phyloP scores from a whole-genome alignment of 140 eudicot genomes.

The Bidens hawaiensis region DNA sequence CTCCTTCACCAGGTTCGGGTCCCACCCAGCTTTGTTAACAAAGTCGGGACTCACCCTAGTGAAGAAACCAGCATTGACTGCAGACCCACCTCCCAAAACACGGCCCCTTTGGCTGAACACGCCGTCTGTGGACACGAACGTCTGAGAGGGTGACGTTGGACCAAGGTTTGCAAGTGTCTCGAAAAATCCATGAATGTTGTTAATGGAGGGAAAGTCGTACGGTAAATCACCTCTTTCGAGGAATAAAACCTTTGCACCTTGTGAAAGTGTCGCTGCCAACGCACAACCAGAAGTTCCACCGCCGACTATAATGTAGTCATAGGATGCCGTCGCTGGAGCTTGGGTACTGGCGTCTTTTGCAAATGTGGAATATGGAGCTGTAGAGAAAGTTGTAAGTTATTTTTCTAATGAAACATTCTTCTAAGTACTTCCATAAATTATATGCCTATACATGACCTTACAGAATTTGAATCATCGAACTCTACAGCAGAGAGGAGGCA shows the following conservation, averaged over 20 bases:
- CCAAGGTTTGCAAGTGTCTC: constrained; percentile 40
- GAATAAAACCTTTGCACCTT: constrained; percentile 48
- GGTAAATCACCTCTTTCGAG: constrained; percentile 83
- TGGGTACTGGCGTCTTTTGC: constrained; percentile 52
- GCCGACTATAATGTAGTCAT: constrained; percentile 77
- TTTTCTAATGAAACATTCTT: too few relatives aligned
- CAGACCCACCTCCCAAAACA: constrained; percentile 81
- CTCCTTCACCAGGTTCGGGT: constrained; percentile 37
- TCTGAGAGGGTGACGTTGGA: constrained; percentile 61
- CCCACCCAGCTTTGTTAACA: constrained; percentile 45
- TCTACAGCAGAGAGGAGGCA: too few relatives aligned
- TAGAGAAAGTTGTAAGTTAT: too few relatives aligned
- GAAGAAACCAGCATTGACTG: constrained; percentile 78
- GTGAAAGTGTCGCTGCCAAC: constrained; percentile 77
- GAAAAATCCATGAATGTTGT: constrained; percentile 35
- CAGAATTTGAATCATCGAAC: too few relatives aligned
- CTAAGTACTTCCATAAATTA: too few relatives aligned
- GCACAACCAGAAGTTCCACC: constrained; percentile 90
- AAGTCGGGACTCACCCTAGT: constrained; percentile 46
- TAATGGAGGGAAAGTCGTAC: constrained; percentile 45
- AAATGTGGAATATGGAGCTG: constrained; percentile 66
- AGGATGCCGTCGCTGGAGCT: constrained; percentile 39
- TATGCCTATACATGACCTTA: too few relatives aligned
- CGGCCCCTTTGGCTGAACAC: constrained; percentile 71
- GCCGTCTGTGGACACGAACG: constrained; percentile 72